Conservation (phyloP, 129 eudicot species). For the Ambrosia artemisiifolia region DNA sequence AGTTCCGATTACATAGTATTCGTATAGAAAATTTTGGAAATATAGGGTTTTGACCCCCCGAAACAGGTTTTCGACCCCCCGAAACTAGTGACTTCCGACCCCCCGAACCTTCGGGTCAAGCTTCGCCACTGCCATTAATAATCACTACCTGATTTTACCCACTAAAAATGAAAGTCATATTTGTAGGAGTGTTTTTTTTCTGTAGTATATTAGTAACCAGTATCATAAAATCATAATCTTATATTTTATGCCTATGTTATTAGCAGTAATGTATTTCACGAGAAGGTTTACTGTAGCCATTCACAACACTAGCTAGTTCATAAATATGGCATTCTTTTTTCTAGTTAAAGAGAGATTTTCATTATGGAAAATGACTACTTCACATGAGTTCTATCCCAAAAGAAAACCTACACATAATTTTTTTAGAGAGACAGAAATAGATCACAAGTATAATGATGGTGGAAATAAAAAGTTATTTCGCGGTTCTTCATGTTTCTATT, state of each 20-base stretch:
- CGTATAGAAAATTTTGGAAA: too few relatives aligned
- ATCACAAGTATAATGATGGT: conserved; percentile 23
- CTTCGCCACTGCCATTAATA: too few relatives aligned
- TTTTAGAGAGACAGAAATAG: background rate
- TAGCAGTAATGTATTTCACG: conserved; percentile 29
- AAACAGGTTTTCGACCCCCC: too few relatives aligned
- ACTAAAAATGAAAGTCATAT: background rate
- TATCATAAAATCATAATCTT: background rate
- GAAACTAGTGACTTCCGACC: too few relatives aligned
- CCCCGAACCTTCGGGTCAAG: too few relatives aligned
- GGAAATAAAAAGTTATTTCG: background rate
- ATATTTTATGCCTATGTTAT: conserved; percentile 5
- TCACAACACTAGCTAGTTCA: conserved; percentile 27
- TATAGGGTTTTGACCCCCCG: too few relatives aligned
- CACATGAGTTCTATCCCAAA: conserved; percentile 34
- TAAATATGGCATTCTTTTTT: conserved; percentile 20
- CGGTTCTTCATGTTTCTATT: background rate
- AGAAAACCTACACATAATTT: background rate
- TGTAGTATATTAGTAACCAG: background rate
- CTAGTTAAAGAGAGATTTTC: conserved; percentile 29
- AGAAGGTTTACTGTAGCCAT: conserved; percentile 27
- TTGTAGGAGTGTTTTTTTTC: too few relatives aligned
- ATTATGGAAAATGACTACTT: conserved; percentile 29
- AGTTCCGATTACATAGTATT: too few relatives aligned
- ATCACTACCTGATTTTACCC: too few relatives aligned